Percentiles rank a stretch among this genome's conserved stretches.
phyloP scores from a whole-genome alignment of 768 basidiomycete species.

The Auricularia heimuer region DNA sequence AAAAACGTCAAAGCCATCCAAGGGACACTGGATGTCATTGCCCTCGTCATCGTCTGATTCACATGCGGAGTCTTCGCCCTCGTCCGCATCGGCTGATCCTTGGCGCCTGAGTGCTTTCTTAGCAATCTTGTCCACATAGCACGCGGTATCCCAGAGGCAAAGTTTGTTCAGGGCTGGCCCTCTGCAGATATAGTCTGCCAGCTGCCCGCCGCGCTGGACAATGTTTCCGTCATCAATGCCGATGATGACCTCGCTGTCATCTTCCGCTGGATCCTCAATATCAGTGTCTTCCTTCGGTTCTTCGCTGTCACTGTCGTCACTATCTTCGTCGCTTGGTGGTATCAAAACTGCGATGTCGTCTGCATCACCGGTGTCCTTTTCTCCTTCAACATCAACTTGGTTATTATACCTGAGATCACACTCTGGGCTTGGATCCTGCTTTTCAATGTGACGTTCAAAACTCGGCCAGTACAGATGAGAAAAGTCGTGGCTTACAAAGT shows the following conservation, averaged over 20 bases:
- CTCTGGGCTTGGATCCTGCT: constrained; percentile 16
- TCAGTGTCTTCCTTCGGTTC: constrained; percentile 1
- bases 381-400: background rate
- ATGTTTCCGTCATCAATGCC: constrained; percentile 8
- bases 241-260: background rate
- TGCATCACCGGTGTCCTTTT: background rate
- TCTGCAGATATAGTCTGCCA: constrained; percentile 19
- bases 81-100: background rate
- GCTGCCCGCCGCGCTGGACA: constrained; percentile 11
- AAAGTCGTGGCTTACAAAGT: constrained; percentile 29
- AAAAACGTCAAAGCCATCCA: background rate
- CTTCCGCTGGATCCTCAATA: background rate
- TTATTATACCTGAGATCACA: constrained; percentile 6
- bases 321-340: background rate
- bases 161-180: constrained; percentile 11
- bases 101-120: constrained; percentile 6
- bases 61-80: background rate
- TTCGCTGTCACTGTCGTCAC: background rate
- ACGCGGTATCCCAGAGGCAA: constrained; percentile 23
- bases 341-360: background rate
- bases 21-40: too few relatives aligned
- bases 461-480: constrained; percentile 26
- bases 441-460: constrained; percentile 21
- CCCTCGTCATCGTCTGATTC: background rate
- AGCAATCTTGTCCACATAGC: constrained; percentile 14